Percentiles rank a stretch among this genome's conserved stretches.
Conservation (phyloP, 2,329 filamentous ascomycete genomes). For the Capronia epimyces region DNA sequence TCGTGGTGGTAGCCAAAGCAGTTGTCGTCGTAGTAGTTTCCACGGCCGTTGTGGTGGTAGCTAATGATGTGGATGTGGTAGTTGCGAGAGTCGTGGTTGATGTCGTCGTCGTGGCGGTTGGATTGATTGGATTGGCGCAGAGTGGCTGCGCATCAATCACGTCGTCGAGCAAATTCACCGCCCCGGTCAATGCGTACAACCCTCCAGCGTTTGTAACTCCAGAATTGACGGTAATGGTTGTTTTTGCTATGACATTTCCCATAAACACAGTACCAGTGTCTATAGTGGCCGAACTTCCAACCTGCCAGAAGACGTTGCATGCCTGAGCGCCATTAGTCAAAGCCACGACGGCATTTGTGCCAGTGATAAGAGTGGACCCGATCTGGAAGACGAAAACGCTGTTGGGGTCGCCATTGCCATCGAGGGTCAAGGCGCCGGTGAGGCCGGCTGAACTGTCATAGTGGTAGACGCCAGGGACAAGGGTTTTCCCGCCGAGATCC, state of each 20-base stretch:
- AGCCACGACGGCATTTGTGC: background rate
- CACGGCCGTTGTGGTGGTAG: no score
- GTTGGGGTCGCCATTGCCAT: background rate
- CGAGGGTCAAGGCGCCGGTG: conserved; percentile 3
- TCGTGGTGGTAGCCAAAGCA: no score
- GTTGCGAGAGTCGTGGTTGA: background rate
- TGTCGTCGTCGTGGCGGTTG: background rate
- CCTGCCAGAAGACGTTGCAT: conserved; percentile 7
- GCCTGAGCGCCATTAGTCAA: conserved; percentile 5
- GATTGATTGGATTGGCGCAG: background rate
- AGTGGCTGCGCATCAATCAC: conserved; percentile 1
- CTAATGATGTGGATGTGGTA: background rate
- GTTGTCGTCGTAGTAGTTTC: no score
- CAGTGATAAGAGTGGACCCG: conserved; percentile 1
- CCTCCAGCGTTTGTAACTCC: conserved; percentile 1
- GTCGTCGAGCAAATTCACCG: conserved; percentile 2
- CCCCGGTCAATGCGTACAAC: conserved; percentile 1
- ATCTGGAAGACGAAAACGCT: conserved; percentile 7
- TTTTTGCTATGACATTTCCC: background rate
- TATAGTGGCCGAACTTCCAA: conserved; percentile 1
- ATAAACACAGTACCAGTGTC: background rate
- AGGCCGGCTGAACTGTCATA: conserved; percentile 1
- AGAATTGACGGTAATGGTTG: background rate
- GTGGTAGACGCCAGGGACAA: conserved; percentile 6
- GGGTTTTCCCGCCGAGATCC: background rate